A percentile compares a stretch with the other conserved stretches of the same genome.
These are phyloP conservation scores for Ilex aquifolium DNA, from an alignment of 257 asterid species.

Conservation along the genomic window DNA sequence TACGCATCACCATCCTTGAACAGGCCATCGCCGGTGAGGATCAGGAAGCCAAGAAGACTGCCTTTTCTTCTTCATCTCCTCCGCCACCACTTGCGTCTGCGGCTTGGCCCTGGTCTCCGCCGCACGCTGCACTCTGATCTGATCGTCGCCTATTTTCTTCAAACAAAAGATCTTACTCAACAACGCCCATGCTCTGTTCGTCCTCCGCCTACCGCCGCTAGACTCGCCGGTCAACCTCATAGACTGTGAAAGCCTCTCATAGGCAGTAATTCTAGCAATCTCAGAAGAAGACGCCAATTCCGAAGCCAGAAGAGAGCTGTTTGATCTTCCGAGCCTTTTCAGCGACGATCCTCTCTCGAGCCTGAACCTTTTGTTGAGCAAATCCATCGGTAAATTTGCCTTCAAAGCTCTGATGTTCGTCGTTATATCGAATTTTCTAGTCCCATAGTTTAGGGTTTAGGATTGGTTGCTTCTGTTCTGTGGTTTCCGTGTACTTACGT, in stretches of 20 bases:
- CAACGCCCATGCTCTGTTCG: slow-evolving; percentile 13
- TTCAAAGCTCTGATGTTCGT: too few relatives aligned
- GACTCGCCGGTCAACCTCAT: slow-evolving; percentile 13
- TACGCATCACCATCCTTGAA: slow-evolving; percentile 28
- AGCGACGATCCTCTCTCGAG: slow-evolving; percentile 11
- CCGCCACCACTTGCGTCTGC: neutral
- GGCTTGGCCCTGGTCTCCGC: neutral
- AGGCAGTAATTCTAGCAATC: slow-evolving; percentile 8
- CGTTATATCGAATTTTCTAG: too few relatives aligned
- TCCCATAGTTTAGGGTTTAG: too few relatives aligned
- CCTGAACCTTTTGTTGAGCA: slow-evolving; percentile 11
- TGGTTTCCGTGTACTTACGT: too few relatives aligned
- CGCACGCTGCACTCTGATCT: neutral
- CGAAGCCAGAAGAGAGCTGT: slow-evolving; percentile 18
- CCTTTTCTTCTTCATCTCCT: slow-evolving; percentile 10
- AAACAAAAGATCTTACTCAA: slow-evolving; percentile 15
- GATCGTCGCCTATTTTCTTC: slow-evolving; percentile 9
- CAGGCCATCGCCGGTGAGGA: slow-evolving; percentile 39
- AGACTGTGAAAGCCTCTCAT: slow-evolving; percentile 26
- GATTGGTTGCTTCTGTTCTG: too few relatives aligned
- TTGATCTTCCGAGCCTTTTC: slow-evolving; percentile 14
- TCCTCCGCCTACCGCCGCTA: neutral
- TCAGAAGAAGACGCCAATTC: slow-evolving; percentile 10
- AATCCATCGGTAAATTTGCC: slow-evolving; percentile 6
- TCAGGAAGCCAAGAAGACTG: slow-evolving; percentile 22